These are phyloP conservation scores for Esteya vermicola DNA, from an alignment of 2,329 filamentous ascomycete species.

Conservation along the genomic window DNA sequence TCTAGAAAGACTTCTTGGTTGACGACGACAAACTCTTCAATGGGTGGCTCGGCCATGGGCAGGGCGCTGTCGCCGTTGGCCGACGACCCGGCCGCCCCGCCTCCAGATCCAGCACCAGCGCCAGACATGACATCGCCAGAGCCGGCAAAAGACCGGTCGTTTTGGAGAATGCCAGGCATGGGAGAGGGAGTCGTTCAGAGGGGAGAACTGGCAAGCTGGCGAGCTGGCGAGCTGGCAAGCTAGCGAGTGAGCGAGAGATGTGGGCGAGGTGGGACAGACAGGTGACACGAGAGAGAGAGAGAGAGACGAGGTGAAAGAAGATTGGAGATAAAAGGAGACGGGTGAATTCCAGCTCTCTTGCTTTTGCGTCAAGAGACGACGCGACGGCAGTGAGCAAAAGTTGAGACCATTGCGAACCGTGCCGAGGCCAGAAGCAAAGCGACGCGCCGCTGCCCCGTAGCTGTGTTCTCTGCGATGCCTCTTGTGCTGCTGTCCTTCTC, in stretches of 20 bases:
- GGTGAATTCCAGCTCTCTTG: no score
- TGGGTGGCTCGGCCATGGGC: conserved; percentile 3
- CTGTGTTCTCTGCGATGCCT: no score
- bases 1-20: conserved; percentile 85
- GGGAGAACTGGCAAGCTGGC: not conserved
- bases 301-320: no score
- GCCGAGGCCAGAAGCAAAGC: no score
- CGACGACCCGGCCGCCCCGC: not conserved
- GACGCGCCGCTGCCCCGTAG: no score
- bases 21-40: conserved; percentile 38
- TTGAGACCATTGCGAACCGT: conserved; percentile 3
- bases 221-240: not conserved
- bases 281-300: no score
- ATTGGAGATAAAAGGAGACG: not conserved
- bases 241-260: not conserved
- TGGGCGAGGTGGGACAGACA: not conserved
- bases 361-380: conserved; percentile 1
- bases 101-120: not conserved
- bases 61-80: conserved; percentile 5
- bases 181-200: not conserved
- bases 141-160: no score
- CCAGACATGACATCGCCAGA: no score
- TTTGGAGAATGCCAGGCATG: conserved; percentile 15
- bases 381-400: not conserved
- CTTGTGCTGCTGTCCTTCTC: no score